Base-by-base conservation (phyloP, 2,329 filamentous ascomycete genomes). In the Penicillium sp. region DNA sequence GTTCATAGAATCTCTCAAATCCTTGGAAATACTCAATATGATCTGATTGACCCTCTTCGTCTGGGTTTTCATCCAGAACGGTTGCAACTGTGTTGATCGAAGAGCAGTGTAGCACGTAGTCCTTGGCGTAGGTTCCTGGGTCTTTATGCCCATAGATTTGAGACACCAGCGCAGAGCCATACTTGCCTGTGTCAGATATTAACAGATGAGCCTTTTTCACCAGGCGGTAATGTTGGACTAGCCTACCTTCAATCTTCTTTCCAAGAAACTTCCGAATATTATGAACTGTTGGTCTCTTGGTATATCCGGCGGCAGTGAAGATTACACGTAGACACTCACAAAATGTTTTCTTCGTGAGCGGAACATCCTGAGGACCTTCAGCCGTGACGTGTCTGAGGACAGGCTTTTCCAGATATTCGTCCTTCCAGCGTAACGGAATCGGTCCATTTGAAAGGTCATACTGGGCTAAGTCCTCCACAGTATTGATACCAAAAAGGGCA, bases 91-190 rank as follows among this genome's bases (percentile, higher is more conserved):
- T 62, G 52, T 65, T 23, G 15, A 64, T 60, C 6, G 51, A 63
- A 44, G 56, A 66, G 54, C 49, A 66, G 40, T 63, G 50, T 41
- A 56, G 53, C 6, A 56, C 18, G 42, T 65, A 65, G 11, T 63
- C 35, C 50, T 57, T 53, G 15, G 55, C 52, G 37, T 62, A 63
- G n/a, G 50, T 65, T 23, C 33, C 43, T 8, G 52, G 26, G 43
- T 45, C 51, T 56, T 55, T 55, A 26, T 65, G 43, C 45, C 50
- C 26, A 25, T 62, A 64, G n/a, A 65, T 65, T 35, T 63, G 43
- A 27, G 61, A 65, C 54, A 65, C 59, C 15, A 51, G 43, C 41
- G 58, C 56, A 49, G 62, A 65, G 20, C 56, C 42, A 58, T 65
- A 49, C 31, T 55, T 62, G 47, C 49, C 61, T 65, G 26, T 58